Base-by-base conservation (phyloP, 371 early-diverging fungal genomes). In the Saksenaea oblongispora region DNA sequence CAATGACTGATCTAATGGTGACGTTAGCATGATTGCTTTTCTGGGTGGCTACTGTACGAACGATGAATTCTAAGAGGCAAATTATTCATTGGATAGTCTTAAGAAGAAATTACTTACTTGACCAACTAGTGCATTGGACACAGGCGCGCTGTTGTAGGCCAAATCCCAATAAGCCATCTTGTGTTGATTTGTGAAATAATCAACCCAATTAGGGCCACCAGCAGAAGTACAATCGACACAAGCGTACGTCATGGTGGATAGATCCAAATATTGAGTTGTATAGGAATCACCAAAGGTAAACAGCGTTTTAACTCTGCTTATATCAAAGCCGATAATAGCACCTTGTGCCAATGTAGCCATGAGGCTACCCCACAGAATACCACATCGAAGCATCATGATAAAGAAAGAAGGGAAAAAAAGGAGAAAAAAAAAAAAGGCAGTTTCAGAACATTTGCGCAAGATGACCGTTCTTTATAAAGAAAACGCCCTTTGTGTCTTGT, bases 201-300 rank as follows among this genome's bases (percentile, higher is more conserved):
- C 63, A 8, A 78, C 73, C 78, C 78, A 78, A 64, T 78, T 78
- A 5, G 66, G 73, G 5, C 75, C 78, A 44, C 73, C 73, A 13
- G 78, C 73, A 24, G 78, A 78, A 9, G 78, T 72, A 17, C 72
- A 70, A 47, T 72, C 64, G 57, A 58, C 18, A 53, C 73, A 74
- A 13, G 69, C 64, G 59, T 78, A 78, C 0, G 56, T 56, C 47
- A 77, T 28, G 0, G 74, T 59, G 4, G 44, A 18, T 34, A 67
- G 51, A 54, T 77, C 59, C 34, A 77, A 55, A 37, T 72, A 70
- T 7, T 72, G 64, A 8, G 78, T 78, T 0, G 73, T 72, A 47
- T 78, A 78, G 1, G 78, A 78, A 34, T 78, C 78, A 26, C 78
- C 78, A 71, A 78, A 78, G 5, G 75, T 63, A 34, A 71, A 66